Base-by-base conservation (phyloP, 441 rosid species). In the Gossypium lobatum region DNA sequence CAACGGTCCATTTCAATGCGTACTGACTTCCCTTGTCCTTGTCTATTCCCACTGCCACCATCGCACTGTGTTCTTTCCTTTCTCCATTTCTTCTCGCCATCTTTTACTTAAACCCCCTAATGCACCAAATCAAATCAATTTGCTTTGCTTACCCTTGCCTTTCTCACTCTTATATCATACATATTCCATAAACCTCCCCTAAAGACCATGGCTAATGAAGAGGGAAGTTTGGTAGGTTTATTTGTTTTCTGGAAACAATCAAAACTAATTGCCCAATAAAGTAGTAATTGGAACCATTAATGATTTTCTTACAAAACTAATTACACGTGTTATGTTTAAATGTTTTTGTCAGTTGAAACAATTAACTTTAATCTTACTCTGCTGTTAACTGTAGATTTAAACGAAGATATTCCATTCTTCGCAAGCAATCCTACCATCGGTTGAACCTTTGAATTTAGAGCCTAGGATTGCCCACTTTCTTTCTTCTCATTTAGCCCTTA, bases 1-100 rank as follows among this genome's bases (percentile, higher is more conserved):
- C 96, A 23, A 88, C 84, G 1, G 91, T 76, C 99, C 99, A 93
- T 82, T 84, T 95, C 66, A 95, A 77, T 16, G 97, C 95, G 64
- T 83, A 73, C 66, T 93, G 98, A 86, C 99, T 90, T 17, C 86
- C 88, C 77, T 88, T 95, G 80, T 88, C 97, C 71, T 83, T 83
- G 85, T 95, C 99, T 16, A 93, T 77, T 1, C 94, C 97, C 76
- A 93, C 93, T 3, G 81, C 92, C 8, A 88, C 93, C 1, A 78
- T 91, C 11, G 86, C 76, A 10, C 16, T 76, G 9, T 79, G 83
- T 0, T 82, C 89, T 59, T 66, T 74, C 61, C 54, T 72, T 31
- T 77, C 67, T 66, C 68, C 75, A 23, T 64, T 76, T 37, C 79
- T 80, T 77, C 81, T 78, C 0, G 53, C 70, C 82, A 83, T 77